Conservation (phyloP, 192 early-diverging fungal genomes). For the Rhizoclosmatium globosum region DNA sequence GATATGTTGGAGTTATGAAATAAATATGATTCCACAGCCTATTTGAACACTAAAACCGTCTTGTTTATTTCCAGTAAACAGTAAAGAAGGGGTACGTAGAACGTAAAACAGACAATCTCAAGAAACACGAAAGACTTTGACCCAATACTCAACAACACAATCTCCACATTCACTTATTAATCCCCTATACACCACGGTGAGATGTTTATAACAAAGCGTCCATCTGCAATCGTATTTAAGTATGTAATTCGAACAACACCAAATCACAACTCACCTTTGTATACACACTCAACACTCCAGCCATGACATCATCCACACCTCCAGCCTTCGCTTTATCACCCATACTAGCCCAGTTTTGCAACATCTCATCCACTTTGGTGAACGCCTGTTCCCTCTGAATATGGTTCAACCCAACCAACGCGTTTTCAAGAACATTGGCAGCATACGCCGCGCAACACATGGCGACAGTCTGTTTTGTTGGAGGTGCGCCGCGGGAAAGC, state of each 20-base stretch:
- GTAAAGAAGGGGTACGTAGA: neutral
- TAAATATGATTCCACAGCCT: neutral
- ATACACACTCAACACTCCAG: slow-evolving; percentile 85
- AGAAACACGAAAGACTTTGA: no score
- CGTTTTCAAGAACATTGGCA: slow-evolving; percentile 97
- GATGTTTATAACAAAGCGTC: slow-evolving; percentile 4
- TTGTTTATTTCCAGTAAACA: neutral
- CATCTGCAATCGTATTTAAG: neutral
- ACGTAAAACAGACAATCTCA: neutral
- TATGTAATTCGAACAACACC: neutral
- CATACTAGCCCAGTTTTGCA: slow-evolving; percentile 84
- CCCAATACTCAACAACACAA: no score
- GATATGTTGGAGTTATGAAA: neutral
- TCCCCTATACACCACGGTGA: no score
- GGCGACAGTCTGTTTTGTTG: slow-evolving; percentile 73
- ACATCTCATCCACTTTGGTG: slow-evolving; percentile 85
- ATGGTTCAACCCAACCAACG: slow-evolving; percentile 82
- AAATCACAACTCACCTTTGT: no score
- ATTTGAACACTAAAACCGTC: no score
- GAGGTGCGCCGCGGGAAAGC: slow-evolving; percentile 70
- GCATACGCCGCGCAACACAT: slow-evolving; percentile 97
- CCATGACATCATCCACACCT: slow-evolving; percentile 67
- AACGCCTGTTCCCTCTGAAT: slow-evolving; percentile 90
- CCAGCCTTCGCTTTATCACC: slow-evolving; percentile 53
- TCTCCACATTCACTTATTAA: no score